phyloP scores from a whole-genome alignment of 768 basidiomycete species.

The Lanmaoa pseudosensibilis region DNA sequence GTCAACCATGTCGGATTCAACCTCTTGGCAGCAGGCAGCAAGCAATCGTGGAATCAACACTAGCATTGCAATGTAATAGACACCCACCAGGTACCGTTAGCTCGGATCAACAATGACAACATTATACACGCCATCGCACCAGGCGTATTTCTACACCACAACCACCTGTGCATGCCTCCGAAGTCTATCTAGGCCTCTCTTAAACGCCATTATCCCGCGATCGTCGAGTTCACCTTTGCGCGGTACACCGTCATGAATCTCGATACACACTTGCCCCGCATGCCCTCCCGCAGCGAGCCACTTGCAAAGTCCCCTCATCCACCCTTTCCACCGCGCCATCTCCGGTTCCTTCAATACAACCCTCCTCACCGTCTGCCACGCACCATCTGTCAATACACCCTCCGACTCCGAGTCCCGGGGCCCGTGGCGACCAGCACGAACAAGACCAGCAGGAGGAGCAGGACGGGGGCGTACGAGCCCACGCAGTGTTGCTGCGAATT shows the following conservation, averaged over 20 bases:
- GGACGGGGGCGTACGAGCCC: slow-evolving; percentile 3
- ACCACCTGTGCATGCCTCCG: slow-evolving; percentile 10
- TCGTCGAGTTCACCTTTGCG: neutral
- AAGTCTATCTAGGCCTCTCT: slow-evolving; percentile 11
- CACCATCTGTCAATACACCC: neutral
- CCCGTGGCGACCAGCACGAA: neutral
- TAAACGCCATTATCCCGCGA: neutral
- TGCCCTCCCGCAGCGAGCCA: slow-evolving; percentile 22
- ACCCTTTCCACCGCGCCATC: slow-evolving; percentile 12
- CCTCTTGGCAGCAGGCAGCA: no score
- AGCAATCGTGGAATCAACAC: no score
- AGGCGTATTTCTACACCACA: neutral
- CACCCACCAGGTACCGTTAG: no score
- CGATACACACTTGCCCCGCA: slow-evolving; percentile 7
- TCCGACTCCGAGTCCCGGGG: neutral
- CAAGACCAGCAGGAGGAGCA: neutral
- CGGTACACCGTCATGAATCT: neutral
- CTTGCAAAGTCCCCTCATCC: slow-evolving; percentile 15
- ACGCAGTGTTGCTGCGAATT: slow-evolving; percentile 13
- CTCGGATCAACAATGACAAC: no score
- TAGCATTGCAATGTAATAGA: no score
- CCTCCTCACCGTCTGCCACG: slow-evolving; percentile 9
- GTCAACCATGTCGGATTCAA: no score
- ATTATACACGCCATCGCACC: neutral
- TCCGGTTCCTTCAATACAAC: slow-evolving; percentile 13